Percentiles rank a stretch among this genome's conserved stretches.
These are phyloP conservation scores for Jackrogersella multiformis DNA, from an alignment of 495 filamentous ascomycete genomes.

Conservation along the genomic window DNA sequence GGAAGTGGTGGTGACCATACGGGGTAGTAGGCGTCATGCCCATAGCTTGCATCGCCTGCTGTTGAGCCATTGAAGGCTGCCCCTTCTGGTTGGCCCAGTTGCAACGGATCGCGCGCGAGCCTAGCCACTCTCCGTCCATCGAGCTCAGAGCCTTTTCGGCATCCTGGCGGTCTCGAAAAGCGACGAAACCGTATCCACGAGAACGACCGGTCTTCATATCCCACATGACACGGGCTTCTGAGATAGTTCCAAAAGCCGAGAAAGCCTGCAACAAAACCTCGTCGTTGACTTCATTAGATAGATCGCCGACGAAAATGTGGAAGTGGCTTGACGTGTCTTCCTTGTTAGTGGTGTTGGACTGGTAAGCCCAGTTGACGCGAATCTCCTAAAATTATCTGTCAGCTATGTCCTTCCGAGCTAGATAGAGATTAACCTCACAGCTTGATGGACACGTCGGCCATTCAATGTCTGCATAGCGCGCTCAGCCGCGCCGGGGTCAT, in stretches of 20 bases:
- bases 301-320: slow-evolving; percentile 98
- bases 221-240: slow-evolving; percentile 99
- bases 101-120: slow-evolving; percentile 96
- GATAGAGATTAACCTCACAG: slow-evolving; percentile 64
- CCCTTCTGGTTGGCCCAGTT: slow-evolving; percentile 99
- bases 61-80: slow-evolving; percentile 96
- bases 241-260: slow-evolving; percentile 94
- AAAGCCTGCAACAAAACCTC: slow-evolving; percentile 95
- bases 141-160: slow-evolving; percentile 95
- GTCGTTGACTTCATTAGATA: slow-evolving; percentile 99
- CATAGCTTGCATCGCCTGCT: slow-evolving; percentile 96
- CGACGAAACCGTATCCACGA: slow-evolving; percentile 97
- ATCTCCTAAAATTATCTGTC: slow-evolving; percentile 76
- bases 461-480: slow-evolving; percentile 97
- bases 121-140: slow-evolving; percentile 99
- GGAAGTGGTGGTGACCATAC: slow-evolving; percentile 97
- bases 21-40: slow-evolving; percentile 98
- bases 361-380: slow-evolving; percentile 99
- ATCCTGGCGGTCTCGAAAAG: slow-evolving; percentile 92
- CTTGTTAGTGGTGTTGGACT: slow-evolving; percentile 93
- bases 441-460: slow-evolving; percentile 92
- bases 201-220: slow-evolving; percentile 99
- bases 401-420: not conserved
- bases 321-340: slow-evolving; percentile 99
- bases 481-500: slow-evolving; percentile 95